Conservation (phyloP, 176 grass and related monocot genomes). For the Aegilops sharonensis region DNA sequence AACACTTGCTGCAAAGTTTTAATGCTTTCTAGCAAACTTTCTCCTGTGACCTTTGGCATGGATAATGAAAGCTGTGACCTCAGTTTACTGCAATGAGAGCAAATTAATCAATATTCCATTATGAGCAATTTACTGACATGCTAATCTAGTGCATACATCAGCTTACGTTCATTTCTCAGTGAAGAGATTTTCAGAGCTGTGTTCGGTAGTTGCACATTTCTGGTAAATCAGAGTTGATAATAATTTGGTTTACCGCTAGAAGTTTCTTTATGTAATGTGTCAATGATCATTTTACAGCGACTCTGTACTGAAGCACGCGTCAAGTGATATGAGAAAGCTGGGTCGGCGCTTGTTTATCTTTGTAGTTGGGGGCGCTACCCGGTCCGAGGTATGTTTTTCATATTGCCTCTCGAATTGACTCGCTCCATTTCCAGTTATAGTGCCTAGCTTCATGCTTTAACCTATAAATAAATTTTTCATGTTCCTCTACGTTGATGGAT, state of each 20-base stretch:
- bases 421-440: not conserved
- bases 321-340: slow-evolving; percentile 66
- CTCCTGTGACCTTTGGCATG: not conserved
- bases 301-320: slow-evolving; percentile 69
- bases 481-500: slow-evolving; percentile 25
- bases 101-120: not conserved
- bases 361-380: slow-evolving; percentile 76
- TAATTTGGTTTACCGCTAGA: not conserved
- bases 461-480: not conserved
- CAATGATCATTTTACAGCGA: slow-evolving; percentile 50
- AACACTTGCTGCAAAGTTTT: not conserved
- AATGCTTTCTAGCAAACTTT: not conserved
- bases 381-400: slow-evolving; percentile 60
- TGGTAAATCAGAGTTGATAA: not conserved
- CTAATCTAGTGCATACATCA: not conserved
- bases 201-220: not conserved
- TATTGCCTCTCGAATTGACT: slow-evolving; percentile 1
- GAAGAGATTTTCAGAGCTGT: not conserved
- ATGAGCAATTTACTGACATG: not conserved
- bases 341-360: slow-evolving; percentile 57
- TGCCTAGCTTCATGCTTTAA: not conserved
- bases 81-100: not conserved
- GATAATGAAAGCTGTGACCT: not conserved
- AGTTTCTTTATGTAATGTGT: slow-evolving; percentile 27
- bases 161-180: not conserved